Base-by-base conservation (phyloP, 352 stramenopile genomes). In the Elongisporangium senticosum region DNA sequence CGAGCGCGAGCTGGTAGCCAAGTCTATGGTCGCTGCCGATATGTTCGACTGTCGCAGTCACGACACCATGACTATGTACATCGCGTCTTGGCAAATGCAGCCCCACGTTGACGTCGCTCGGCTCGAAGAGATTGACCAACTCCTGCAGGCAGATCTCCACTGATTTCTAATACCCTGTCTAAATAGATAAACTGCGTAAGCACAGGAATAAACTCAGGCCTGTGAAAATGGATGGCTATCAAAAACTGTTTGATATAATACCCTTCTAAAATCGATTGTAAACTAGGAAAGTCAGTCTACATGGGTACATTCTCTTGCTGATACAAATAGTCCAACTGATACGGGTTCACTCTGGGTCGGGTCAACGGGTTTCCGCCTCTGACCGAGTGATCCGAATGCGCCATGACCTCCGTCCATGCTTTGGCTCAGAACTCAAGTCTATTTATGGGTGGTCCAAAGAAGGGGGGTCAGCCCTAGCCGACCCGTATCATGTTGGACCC, bases 51-150 rank as follows among this genome's bases (percentile, higher is more conserved):
- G 78, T 59, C 53, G 59, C 7, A 80, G 79, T 20, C 80, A 93
- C 69, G 74, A 90, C 20, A 86, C 68, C 0, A 69, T 89, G 58
- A 89, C 74, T 8, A 17, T 95, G 1, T 95, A 95, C 60, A 68
- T 95, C 48, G 81, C 85, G 4, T 83, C 81, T 7, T 93, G 85
- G 85, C 83, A 95, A 65, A 95, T 95, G 85, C 85, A 95, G 71
- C 81, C 85, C 15, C 80, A 88, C 28, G 70, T 95, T 33, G 71
- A 90, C 58, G 71, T 72, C 7, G 53, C 60, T 39, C 83, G 79
- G 20, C 68, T 92, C 7, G 77, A 88, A 15, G 82, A 92, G 64
- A 63, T 92, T 8, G 65, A 86, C 53, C 67, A 71, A 37, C 55
- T 90, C 26, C 68, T 92, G 50, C 69, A 85, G 57, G 83, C 88